Percentiles rank a stretch among this genome's conserved stretches.
Conservation (phyloP, 2,329 filamentous ascomycete species). For the Cladosporium sp. region DNA sequence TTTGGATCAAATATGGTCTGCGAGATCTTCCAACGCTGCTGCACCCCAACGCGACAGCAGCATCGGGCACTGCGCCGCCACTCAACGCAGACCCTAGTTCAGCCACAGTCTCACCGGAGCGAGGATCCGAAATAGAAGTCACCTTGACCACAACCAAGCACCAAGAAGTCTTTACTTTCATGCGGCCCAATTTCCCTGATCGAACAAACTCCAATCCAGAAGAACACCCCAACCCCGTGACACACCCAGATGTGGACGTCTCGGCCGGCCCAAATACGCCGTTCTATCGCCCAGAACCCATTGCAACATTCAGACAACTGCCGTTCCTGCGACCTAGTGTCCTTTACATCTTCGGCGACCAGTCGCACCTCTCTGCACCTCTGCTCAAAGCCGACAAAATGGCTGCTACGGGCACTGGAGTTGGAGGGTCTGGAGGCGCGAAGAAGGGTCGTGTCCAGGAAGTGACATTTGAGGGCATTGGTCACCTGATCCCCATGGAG, state of each 20-base stretch:
- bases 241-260: constrained; percentile 40
- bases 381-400: constrained; percentile 56
- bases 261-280: constrained; percentile 40
- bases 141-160: constrained; percentile 80
- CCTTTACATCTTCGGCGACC: constrained; percentile 65
- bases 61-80: constrained; percentile 23
- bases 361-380: constrained; percentile 53
- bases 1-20: constrained; percentile 70
- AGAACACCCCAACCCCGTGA: constrained; percentile 34
- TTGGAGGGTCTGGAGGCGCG: constrained; percentile 64
- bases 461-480: constrained; percentile 59
- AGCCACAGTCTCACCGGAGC: constrained; percentile 17
- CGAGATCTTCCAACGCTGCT: constrained; percentile 64
- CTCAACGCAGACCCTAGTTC: constrained; percentile 23
- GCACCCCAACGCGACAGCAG: constrained; percentile 42
- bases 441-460: constrained; percentile 63
- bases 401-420: constrained; percentile 58
- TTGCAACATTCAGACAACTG: constrained; percentile 54
- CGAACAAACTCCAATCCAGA: constrained; percentile 25
- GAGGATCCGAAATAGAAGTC: constrained; percentile 44
- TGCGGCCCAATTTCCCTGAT: constrained; percentile 54
- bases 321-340: constrained; percentile 60
- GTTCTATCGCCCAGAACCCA: constrained; percentile 66
- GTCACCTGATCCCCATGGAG: constrained; percentile 85
- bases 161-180: constrained; percentile 78